Conservation (phyloP, 1,284 basidiomycete species). For the Blastosporella zonata region DNA sequence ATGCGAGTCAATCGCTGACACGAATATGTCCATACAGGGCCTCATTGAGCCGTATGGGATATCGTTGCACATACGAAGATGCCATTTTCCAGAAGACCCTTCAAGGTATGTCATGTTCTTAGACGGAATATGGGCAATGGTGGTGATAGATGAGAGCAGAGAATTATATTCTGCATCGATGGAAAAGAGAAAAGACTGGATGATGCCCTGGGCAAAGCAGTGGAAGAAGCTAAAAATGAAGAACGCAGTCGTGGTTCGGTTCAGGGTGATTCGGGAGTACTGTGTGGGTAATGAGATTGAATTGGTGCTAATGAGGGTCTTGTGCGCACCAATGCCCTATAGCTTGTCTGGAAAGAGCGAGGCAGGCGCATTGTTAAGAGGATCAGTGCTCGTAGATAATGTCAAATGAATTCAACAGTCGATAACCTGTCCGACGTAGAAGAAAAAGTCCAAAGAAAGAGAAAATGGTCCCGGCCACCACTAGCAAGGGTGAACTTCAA, state of each 20-base stretch:
- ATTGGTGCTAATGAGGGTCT: neutral
- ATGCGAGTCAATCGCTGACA: constrained; percentile 24
- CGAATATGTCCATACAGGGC: constrained; percentile 34
- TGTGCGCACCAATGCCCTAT: constrained; percentile 4
- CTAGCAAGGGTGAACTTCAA: constrained; percentile 4
- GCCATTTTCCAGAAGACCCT: constrained; percentile 29
- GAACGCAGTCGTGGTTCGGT: constrained; percentile 42
- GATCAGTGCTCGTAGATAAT: neutral
- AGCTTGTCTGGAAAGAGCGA: neutral
- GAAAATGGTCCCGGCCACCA: constrained; percentile 12
- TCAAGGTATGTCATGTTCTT: constrained; percentile 40
- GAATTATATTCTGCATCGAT: constrained; percentile 41
- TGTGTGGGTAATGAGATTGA: constrained; percentile 10
- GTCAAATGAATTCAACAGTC: neutral
- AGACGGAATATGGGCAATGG: constrained; percentile 35
- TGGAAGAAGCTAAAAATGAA: constrained; percentile 44
- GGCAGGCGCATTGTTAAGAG: neutral
- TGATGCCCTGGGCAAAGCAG: constrained; percentile 42
- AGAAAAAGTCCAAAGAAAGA: neutral
- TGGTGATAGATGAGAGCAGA: constrained; percentile 38
- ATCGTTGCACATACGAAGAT: constrained; percentile 44
- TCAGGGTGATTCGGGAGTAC: constrained; percentile 36
- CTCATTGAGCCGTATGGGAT: constrained; percentile 33
- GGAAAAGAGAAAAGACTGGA: constrained; percentile 48
- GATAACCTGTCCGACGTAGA: neutral